These are phyloP conservation scores for Shiraia sp. DNA, from an alignment of 2,329 filamentous ascomycete genomes.

Conservation along the genomic window DNA sequence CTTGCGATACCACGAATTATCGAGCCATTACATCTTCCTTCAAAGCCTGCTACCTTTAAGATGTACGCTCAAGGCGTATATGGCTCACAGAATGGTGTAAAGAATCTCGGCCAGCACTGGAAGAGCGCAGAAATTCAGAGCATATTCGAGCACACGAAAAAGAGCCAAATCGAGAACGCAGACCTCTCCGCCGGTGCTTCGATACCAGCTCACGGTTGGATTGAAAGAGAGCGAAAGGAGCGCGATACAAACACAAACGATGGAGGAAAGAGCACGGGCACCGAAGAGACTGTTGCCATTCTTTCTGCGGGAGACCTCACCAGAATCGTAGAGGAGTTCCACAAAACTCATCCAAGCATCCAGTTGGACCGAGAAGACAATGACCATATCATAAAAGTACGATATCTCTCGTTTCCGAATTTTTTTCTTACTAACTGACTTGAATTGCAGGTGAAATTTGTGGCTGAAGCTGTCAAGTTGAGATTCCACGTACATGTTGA, in stretches of 20 bases:
- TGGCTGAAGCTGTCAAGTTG: conserved; percentile 25
- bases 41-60: conserved; percentile 41
- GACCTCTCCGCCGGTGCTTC: conserved; percentile 42
- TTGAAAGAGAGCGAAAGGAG: conserved; percentile 30
- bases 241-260: conserved; percentile 15
- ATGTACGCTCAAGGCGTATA: conserved; percentile 45
- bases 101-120: conserved; percentile 45
- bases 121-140: conserved; percentile 40
- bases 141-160: conserved; percentile 38
- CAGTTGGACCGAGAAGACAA: conserved; percentile 31
- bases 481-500: conserved; percentile 35
- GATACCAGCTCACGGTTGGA: conserved; percentile 46
- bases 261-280: conserved; percentile 3
- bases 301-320: conserved; percentile 27
- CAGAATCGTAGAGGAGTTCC: conserved; percentile 29
- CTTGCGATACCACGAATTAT: conserved; percentile 49
- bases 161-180: conserved; percentile 42
- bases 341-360: conserved; percentile 29
- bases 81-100: conserved; percentile 41
- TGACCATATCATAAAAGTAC: conserved; percentile 31
- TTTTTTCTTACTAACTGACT: conserved; percentile 6
- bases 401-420: background rate
- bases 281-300: conserved; percentile 9
- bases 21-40: conserved; percentile 41
- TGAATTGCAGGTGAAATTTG: conserved; percentile 26